Evolutionary conservation across 1,139 yeast genomes (phyloP), one percentile per base, ranked within the genome.

Genomic region (Eremothecium gossypii): DNA sequence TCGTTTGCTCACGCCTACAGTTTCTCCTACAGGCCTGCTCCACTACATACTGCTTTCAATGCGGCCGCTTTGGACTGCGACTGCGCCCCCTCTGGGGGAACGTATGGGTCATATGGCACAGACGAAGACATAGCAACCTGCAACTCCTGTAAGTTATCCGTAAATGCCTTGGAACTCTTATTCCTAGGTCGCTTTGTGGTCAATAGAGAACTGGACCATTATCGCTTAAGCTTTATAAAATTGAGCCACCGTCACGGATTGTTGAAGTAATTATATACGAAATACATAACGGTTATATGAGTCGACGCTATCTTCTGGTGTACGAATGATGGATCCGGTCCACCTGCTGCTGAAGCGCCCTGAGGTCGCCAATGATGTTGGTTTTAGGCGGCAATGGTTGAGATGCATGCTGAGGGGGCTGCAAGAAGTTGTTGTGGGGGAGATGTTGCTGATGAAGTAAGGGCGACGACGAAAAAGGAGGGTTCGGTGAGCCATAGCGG

Each of bases 101-200:
- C 80, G 58, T 83, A 85, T 59, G 95, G 95, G 63, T 86, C 95
- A 65, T 86, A 86, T 46, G 95, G 95, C 41, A 79, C 85, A 40
- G 89, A 77, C 8, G 89, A 79, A 23, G 89, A 79, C 91, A 82
- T 82, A 17, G 3, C 23, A 17, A 17, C 23, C 23, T 17, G 23
- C 23, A 17, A 17, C 23, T 17, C 23, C 23, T 17, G 23, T 17
- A 17, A 17, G 23, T 17, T 17, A 17, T 17, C 23, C 6, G n/a
- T 17, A 17, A 17, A 17, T 17, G 23, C 23, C 23, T 17, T 17
- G 23, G 23, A 17, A 17, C 23, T 17, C 23, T 17, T 17, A 17
- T 17, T 6, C 23, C 5, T 17, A n/a, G 23, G 23, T 17, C 23
- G 23, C 23, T 17, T 17, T 17, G 23, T 17, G 23, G 23, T 6